These are phyloP conservation scores for Chytriomyces sp. DNA, from an alignment of 192 early-diverging fungal species.

Conservation along the genomic window DNA sequence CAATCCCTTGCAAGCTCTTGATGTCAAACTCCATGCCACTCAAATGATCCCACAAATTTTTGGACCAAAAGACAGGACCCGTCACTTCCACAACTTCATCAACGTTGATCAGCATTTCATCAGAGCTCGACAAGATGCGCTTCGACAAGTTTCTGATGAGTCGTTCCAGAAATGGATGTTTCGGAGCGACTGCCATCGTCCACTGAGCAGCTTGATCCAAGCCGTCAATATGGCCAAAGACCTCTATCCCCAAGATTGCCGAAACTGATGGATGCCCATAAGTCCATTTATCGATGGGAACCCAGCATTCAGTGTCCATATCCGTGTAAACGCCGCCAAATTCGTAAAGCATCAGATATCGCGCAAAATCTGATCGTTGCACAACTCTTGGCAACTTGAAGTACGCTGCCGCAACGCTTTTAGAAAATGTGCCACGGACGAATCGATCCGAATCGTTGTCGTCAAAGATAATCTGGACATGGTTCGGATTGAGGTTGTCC, in stretches of 20 bases:
- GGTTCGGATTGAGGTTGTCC: constrained; percentile 4
- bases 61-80: neutral
- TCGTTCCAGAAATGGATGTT: constrained; percentile 32
- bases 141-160: constrained; percentile 5
- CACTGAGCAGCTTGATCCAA: constrained; percentile 19
- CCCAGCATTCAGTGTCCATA: constrained; percentile 21
- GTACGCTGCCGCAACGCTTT: constrained; percentile 1
- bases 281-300: neutral
- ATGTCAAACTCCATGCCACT: too few species aligned
- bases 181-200: constrained; percentile 33
- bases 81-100: constrained; percentile 18
- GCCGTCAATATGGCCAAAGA: too few species aligned
- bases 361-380: constrained; percentile 22
- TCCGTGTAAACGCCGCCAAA: constrained; percentile 31
- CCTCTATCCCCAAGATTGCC: too few species aligned
- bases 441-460: neutral
- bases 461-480: neutral
- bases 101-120: neutral
- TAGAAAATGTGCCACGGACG: neutral
- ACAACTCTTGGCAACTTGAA: constrained; percentile 20
- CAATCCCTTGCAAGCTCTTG: neutral
- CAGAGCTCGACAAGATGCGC: neutral
- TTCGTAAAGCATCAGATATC: constrained; percentile 28
- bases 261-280: neutral
- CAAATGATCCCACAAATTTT: neutral